Conservation (phyloP, 2,329 filamentous ascomycete species). For the Bipolaris bicolor region DNA sequence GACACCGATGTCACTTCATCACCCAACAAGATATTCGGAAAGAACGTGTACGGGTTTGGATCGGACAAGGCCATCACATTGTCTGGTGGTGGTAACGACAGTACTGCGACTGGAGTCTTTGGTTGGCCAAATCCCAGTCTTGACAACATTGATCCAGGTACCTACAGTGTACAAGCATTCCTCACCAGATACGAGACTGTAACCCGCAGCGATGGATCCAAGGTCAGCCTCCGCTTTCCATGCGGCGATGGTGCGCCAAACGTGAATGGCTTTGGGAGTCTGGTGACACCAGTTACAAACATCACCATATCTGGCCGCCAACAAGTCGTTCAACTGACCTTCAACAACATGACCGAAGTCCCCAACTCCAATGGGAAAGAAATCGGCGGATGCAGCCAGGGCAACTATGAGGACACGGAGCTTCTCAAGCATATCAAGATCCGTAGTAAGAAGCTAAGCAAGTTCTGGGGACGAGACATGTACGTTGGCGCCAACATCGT, state of each 20-base stretch:
- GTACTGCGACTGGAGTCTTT: conserved; percentile 37
- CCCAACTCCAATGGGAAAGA: conserved; percentile 41
- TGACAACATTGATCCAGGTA: conserved; percentile 37
- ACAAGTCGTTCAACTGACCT: conserved; percentile 41
- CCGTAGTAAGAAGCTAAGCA: conserved; percentile 45
- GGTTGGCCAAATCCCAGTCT: conserved; percentile 46
- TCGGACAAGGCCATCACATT: conserved; percentile 27
- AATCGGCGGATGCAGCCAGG: conserved; percentile 48
- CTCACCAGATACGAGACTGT: conserved; percentile 46
- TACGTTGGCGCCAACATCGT: conserved; percentile 49
- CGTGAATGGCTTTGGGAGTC: conserved; percentile 41
- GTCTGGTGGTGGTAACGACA: conserved; percentile 35
- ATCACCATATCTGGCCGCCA: conserved; percentile 33
- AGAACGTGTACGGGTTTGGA: conserved; percentile 43
- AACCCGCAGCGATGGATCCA: conserved; percentile 47
- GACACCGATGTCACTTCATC: conserved; percentile 47
- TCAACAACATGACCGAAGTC: conserved; percentile 35
- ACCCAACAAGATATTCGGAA: conserved; percentile 47
- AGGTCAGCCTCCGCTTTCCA: conserved; percentile 44
- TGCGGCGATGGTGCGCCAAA: conserved; percentile 45
- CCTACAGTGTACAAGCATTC: conserved; percentile 47
- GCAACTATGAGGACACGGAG: conserved; percentile 47
- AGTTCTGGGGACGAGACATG: conserved; percentile 47
- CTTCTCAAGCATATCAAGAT: conserved; percentile 48
- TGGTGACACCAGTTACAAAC: conserved; percentile 32